phyloP scores from a whole-genome alignment of 306 rosid genomes.

The Sindora glabra region DNA sequence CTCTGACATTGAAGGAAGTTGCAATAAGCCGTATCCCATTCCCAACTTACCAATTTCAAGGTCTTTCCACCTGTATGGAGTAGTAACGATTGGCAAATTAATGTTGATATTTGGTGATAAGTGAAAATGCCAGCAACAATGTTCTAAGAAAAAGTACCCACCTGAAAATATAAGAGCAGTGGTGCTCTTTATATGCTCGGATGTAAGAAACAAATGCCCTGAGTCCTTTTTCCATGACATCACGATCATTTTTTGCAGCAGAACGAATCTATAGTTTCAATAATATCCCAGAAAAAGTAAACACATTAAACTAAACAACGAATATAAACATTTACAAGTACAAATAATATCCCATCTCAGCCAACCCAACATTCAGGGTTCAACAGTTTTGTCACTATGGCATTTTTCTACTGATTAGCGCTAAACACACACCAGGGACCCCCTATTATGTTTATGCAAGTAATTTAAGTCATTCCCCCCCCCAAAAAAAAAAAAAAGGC shows the following conservation, averaged over 20 bases:
- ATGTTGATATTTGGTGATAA: conserved; percentile 3
- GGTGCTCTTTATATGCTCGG: conserved; percentile 89
- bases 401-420: too few relatives aligned
- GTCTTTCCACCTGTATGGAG: conserved; percentile 66
- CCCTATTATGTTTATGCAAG: neutral
- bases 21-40: conserved; percentile 78
- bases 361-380: too few relatives aligned
- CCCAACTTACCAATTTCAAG: conserved; percentile 91
- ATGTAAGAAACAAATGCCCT: conserved; percentile 89
- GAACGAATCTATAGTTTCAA: conserved; percentile 69
- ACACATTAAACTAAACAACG: too few relatives aligned
- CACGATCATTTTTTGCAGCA: conserved; percentile 75
- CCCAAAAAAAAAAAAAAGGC: neutral
- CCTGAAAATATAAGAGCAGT: conserved; percentile 85
- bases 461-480: too few relatives aligned
- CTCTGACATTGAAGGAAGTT: conserved; percentile 83
- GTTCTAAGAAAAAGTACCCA: conserved; percentile 4
- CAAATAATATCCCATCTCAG: too few relatives aligned
- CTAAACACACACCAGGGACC: too few relatives aligned
- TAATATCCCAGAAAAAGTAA: too few relatives aligned
- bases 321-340: too few relatives aligned
- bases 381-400: too few relatives aligned
- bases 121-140: neutral
- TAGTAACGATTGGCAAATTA: conserved; percentile 2
- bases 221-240: conserved; percentile 85